phyloP scores from a whole-genome alignment of 371 early-diverging fungal genomes.

The Mucor irregularis region DNA sequence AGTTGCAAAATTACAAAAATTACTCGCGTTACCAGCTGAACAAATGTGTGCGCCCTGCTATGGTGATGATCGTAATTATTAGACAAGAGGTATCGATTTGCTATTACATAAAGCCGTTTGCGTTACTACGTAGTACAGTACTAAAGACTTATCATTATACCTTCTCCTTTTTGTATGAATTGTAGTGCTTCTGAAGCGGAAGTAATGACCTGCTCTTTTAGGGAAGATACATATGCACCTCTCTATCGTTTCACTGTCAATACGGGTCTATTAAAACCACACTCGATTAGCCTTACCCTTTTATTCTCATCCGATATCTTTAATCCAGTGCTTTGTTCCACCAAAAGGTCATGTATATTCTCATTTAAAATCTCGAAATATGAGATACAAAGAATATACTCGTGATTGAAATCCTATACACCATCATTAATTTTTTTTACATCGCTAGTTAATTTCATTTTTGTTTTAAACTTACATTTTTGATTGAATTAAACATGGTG shows the following conservation, averaged over 20 bases:
- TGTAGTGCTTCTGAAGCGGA: conserved; percentile 77
- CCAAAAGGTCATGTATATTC: conserved; percentile 74
- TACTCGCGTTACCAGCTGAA: conserved; percentile 67
- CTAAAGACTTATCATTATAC: conserved; percentile 30
- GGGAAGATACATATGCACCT: conserved; percentile 85
- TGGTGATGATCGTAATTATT: conserved; percentile 88
- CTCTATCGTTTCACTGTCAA: conserved; percentile 40
- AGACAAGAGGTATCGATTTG: conserved; percentile 76
- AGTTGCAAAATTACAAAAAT: background rate
- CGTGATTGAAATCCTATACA: conserved; percentile 6
- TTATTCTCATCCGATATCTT: conserved; percentile 41
- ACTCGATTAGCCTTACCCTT: no score
- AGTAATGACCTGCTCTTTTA: conserved; percentile 90
- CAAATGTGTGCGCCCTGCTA: conserved; percentile 90
- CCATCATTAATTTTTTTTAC: background rate
- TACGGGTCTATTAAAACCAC: no score
- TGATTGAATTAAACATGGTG: conserved; percentile 77
- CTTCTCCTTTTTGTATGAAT: conserved; percentile 79
- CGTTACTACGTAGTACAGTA: no score
- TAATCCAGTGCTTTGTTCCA: conserved; percentile 65
- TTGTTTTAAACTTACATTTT: conserved; percentile 34
- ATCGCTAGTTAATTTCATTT: background rate
- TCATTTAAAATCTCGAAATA: conserved; percentile 97
- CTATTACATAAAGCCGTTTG: no score
- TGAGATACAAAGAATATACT: conserved; percentile 15